Percentiles rank a stretch among this genome's conserved stretches.
Conservation (phyloP, 768 basidiomycete species). For the Dioszegia crocea region DNA sequence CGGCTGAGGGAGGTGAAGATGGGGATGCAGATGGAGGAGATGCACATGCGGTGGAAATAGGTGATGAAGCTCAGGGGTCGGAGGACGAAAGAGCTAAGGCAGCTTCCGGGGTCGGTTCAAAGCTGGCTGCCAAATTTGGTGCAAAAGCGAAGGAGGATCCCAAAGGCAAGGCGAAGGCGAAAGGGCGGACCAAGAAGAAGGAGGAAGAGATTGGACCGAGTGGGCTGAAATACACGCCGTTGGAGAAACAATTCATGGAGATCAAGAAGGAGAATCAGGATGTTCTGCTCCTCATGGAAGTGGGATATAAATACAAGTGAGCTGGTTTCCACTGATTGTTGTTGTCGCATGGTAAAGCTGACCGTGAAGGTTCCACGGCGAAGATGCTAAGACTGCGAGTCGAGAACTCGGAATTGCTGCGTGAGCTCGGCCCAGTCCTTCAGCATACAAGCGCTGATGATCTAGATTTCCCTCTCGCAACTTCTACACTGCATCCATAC, state of each 20-base stretch:
- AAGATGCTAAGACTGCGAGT: conserved; percentile 49
- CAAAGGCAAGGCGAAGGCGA: conserved; percentile 18
- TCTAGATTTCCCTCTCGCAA: conserved; percentile 46
- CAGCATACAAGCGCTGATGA: not conserved
- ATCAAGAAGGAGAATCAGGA: conserved; percentile 46
- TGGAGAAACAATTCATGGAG: conserved; percentile 50
- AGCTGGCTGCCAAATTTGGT: conserved; percentile 29
- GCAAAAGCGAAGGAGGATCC: conserved; percentile 17
- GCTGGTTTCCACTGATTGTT: not conserved
- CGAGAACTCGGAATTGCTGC: conserved; percentile 47
- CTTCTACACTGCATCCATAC: conserved; percentile 50
- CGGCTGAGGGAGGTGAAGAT: conserved; percentile 14
- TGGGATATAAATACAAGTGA: conserved; percentile 50
- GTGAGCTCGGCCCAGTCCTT: conserved; percentile 16
- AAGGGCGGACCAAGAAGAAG: conserved; percentile 35
- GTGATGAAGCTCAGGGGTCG: conserved; percentile 8
- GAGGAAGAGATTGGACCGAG: conserved; percentile 48
- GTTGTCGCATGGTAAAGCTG: conserved; percentile 2
- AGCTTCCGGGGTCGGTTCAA: conserved; percentile 24
- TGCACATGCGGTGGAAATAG: not conserved
- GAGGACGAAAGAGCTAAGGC: conserved; percentile 21
- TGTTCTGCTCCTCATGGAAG: conserved; percentile 49
- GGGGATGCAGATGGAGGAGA: conserved; percentile 19
- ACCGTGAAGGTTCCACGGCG: conserved; percentile 45
- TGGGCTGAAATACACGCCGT: conserved; percentile 47